These are phyloP conservation scores for Botrytis squamosa DNA, from an alignment of 2,329 filamentous ascomycete genomes.

Conservation along the genomic window DNA sequence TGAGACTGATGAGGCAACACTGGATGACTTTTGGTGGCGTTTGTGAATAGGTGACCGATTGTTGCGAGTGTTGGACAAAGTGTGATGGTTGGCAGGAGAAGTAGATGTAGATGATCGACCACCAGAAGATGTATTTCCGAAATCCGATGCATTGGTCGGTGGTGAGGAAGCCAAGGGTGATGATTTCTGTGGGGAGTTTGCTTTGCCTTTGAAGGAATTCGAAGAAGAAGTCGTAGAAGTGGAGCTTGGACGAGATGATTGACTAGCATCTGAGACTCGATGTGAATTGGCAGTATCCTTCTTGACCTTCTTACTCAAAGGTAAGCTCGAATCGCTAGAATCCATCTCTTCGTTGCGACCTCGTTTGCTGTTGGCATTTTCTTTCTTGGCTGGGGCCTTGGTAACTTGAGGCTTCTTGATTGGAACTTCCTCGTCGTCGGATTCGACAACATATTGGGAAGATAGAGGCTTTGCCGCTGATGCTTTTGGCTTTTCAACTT, in stretches of 20 bases:
- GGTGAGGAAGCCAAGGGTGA: slow-evolving; percentile 65
- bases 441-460: slow-evolving; percentile 38
- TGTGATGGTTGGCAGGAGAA: slow-evolving; percentile 27
- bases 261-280: slow-evolving; percentile 50
- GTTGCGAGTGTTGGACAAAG: slow-evolving; percentile 25
- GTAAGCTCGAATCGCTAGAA: slow-evolving; percentile 35
- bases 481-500: slow-evolving; percentile 15
- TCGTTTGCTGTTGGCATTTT: slow-evolving; percentile 48
- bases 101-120: slow-evolving; percentile 35
- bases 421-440: slow-evolving; percentile 35
- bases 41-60: slow-evolving; percentile 37
- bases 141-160: slow-evolving; percentile 63
- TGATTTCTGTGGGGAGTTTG: slow-evolving; percentile 60
- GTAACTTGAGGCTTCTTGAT: slow-evolving; percentile 12
- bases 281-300: slow-evolving; percentile 39
- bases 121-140: slow-evolving; percentile 45
- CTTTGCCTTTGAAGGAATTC: slow-evolving; percentile 42
- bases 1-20: slow-evolving; percentile 35
- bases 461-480: slow-evolving; percentile 30
- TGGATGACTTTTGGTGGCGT: slow-evolving; percentile 38
- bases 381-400: slow-evolving; percentile 44
- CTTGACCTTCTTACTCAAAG: slow-evolving; percentile 38
- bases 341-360: slow-evolving; percentile 45
- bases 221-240: slow-evolving; percentile 44
- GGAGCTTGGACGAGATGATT: slow-evolving; percentile 45